Base-by-base conservation (phyloP, 768 basidiomycete species). In the Boletus barrowsii region DNA sequence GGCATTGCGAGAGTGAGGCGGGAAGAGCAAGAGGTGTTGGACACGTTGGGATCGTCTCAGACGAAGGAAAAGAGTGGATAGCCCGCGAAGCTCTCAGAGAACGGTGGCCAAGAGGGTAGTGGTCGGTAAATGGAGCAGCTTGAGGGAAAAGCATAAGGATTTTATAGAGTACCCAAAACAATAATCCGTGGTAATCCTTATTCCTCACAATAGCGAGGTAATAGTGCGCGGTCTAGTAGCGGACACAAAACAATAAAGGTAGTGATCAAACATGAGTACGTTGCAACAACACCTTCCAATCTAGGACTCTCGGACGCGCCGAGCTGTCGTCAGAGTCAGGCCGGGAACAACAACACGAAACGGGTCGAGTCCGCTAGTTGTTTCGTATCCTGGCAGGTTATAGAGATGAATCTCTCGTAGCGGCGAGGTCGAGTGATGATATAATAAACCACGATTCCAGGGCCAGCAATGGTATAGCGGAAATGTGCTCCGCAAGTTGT, bases 1-100 rank as follows among this genome's bases (percentile, higher is more conserved):
- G 56, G 44, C 53, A 62, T 59, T 37, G 44, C 2, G 48, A 30
- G 26, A 26, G 44, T 8, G 49, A 39, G 33, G 33, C 11, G 20
- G 29, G 35, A 43, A n/a, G 4, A 36, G 11, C 20, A 13, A 35
- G 39, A 24, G 17, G 46, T 14, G 30, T 36, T 36, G 42, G 10
- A 49, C 36, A 29, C 1, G 55, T n/a, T 13, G 24, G 39, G 20
- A 48, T 67, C 64, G 66, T 68, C 66, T 40, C 60, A 56, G 65
- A 60, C 60, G 67, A 61, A 17, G 44, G 18, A 70, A 68, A 70
- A 40, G 65, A 71, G 47, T 42, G 67, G 57, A 66, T 56, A 42
- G 60, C 50, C 56, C 10, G 47, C 49, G 47, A 47, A 51, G 35
- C 64, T 69, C 57, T 43, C 62, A 53, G 64, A 67, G 67, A 32